Evolutionary conservation across 139 green algal genomes (phyloP), one percentile per base, ranked within the genome.

Genomic region (Micromonas pusilla): DNA sequence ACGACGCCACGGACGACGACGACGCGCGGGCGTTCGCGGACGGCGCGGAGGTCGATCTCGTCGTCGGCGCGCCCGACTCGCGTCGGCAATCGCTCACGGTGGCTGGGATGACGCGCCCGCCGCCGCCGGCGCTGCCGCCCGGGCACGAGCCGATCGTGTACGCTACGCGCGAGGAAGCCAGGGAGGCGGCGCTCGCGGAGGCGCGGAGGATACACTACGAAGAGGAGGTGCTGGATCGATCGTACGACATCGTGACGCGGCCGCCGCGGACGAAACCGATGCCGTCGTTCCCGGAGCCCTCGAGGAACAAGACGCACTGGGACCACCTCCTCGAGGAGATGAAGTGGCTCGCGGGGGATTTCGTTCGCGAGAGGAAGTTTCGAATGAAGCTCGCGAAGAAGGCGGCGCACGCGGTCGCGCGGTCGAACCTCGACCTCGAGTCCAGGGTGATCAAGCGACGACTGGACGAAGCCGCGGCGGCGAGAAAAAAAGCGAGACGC

Each of bases 281-380:
- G 2, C 72, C 54, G 6, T 9, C 16, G 23, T 75, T 66, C 31
- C 70, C 79, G 21, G 82, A 85, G 53, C 62, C 79, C 6, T 0
- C 26, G 4, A 0, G 67, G 3, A 80, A 71, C 5, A 84, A 85
- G 52, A 74, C 38, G 52, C 95, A 98, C 81, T 97, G 95, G 93
- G 93, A 99, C 78, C 83, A 91, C 77, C 60, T 98, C 78, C 82
- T 98, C 62, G 90, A 97, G 70, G 95, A 99, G 83, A 97, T 97
- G 89, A 78, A 89, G 71, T 98, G 93, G 94, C 89, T 99, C 82
- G 86, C 94, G 0, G 96, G 97, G 79, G 68, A 75, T 26, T 75
- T 63, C 33, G 3, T 36, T 23, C 36, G 68, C 19, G 68, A 75
- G 68, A 31, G 68, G 13, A 75, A 75, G 33, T 75, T 57, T 16